These are phyloP conservation scores for Ceratocystis colombiana DNA, from an alignment of 2,329 filamentous ascomycete genomes.

Conservation along the genomic window DNA sequence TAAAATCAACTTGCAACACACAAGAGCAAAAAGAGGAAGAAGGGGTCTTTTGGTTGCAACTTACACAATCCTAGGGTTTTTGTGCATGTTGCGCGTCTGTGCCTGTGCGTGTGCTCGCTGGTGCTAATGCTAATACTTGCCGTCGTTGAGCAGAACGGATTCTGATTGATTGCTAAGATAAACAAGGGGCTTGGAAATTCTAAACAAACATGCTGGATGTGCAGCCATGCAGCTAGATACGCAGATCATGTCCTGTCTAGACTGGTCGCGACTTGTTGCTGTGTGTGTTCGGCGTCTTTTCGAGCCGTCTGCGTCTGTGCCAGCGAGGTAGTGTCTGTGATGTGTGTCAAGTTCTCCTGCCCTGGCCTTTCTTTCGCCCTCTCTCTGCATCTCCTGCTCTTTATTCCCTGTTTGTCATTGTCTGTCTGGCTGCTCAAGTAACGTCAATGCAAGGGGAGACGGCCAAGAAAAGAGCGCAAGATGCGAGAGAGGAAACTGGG, in stretches of 20 bases:
- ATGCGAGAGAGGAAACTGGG: neutral
- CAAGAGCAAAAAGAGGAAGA: neutral
- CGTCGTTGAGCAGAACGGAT: neutral
- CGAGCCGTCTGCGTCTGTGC: neutral
- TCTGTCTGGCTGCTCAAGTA: slow-evolving; percentile 11
- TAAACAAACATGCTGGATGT: neutral
- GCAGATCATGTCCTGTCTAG: slow-evolving; percentile 4
- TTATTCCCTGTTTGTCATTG: neutral
- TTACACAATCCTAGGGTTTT: neutral
- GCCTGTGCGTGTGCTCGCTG: neutral
- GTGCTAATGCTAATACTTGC: neutral
- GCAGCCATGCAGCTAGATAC: neutral
- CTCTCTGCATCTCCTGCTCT: neutral
- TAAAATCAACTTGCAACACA: neutral
- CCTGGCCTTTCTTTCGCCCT: neutral
- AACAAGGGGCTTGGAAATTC: neutral
- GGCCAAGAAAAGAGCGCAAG: neutral
- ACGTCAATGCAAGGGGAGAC: neutral
- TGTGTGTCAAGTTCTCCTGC: slow-evolving; percentile 7
- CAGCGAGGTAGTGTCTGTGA: slow-evolving; percentile 4
- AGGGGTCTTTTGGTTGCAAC: neutral
- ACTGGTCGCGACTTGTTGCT: neutral
- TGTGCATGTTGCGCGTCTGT: neutral
- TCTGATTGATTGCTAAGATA: neutral
- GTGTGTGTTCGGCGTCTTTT: neutral